Percentiles rank a stretch among this genome's conserved stretches.
Evolutionary conservation across 257 asterid species (phyloP).

Genomic region (Fraxinus quadrangulata): DNA sequence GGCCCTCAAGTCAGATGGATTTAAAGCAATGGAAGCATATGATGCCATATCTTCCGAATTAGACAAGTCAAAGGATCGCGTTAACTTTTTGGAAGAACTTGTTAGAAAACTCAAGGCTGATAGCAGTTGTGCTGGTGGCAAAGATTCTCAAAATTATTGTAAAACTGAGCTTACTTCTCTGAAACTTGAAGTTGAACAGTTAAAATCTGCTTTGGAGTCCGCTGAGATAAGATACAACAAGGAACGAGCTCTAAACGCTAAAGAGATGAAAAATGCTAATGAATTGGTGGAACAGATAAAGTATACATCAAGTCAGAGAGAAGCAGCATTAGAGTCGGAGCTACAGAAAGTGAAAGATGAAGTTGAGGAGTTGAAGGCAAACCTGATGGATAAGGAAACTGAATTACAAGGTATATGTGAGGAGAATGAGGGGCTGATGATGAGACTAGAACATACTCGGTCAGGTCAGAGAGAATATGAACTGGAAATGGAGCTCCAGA

Average conservation of each 20-base stretch:
- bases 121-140: not conserved
- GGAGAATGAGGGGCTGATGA: slow-evolving; percentile 66
- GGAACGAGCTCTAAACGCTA: slow-evolving; percentile 48
- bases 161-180: slow-evolving; percentile 33
- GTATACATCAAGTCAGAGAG: slow-evolving; percentile 46
- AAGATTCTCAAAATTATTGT: slow-evolving; percentile 30
- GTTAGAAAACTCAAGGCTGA: slow-evolving; percentile 56
- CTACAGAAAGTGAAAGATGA: slow-evolving; percentile 43
- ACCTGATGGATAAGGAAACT: slow-evolving; percentile 87
- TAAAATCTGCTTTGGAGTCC: slow-evolving; percentile 66
- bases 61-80: slow-evolving; percentile 64
- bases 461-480: slow-evolving; percentile 41
- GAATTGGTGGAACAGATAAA: slow-evolving; percentile 62
- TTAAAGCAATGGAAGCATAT: slow-evolving; percentile 46
- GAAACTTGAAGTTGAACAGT: slow-evolving; percentile 56
- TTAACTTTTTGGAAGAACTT: slow-evolving; percentile 56
- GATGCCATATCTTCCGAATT: slow-evolving; percentile 56
- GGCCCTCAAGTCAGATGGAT: slow-evolving; percentile 58
- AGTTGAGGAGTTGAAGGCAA: slow-evolving; percentile 80
- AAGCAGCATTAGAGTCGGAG: slow-evolving; percentile 51
- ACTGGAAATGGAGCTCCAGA: slow-evolving; percentile 54
- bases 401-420: slow-evolving; percentile 88
- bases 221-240: slow-evolving; percentile 59
- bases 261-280: slow-evolving; percentile 45
- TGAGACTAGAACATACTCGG: slow-evolving; percentile 46